A percentile compares a stretch with the other conserved stretches of the same genome.
These are phyloP conservation scores for Yarrowia deformans DNA, from an alignment of 805 yeast species.

Conservation along the genomic window DNA sequence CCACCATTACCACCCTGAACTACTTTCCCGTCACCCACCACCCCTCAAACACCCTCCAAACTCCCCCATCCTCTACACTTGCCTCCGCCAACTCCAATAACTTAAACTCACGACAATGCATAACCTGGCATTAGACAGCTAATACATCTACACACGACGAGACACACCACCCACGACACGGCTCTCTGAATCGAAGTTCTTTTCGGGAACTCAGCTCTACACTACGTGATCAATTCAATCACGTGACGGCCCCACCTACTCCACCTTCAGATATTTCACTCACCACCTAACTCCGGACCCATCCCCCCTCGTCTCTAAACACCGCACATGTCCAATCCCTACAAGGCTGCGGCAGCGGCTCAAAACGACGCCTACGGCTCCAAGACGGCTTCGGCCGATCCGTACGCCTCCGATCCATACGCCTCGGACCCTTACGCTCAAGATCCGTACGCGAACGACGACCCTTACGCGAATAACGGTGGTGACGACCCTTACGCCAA, in stretches of 20 bases:
- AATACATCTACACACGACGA: neutral
- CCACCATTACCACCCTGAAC: too few species aligned
- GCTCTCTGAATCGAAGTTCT: too few species aligned
- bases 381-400: slow-evolving; percentile 13
- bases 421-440: slow-evolving; percentile 9
- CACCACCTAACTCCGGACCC: neutral
- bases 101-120: neutral
- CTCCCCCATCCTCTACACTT: neutral
- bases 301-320: too few species aligned
- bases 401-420: slow-evolving; percentile 23
- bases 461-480: slow-evolving; percentile 8
- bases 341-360: slow-evolving; percentile 39
- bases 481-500: neutral
- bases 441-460: neutral
- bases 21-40: neutral
- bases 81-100: neutral
- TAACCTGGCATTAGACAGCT: neutral
- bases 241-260: neutral
- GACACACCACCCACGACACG: neutral
- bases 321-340: slow-evolving; percentile 35
- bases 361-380: slow-evolving; percentile 33
- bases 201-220: too few species aligned
- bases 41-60: neutral
- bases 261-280: neutral
- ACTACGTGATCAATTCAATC: too few species aligned